These are phyloP conservation scores for Drechslerella coelobrocha DNA, from an alignment of 2,329 filamentous ascomycete genomes.

Conservation along the genomic window DNA sequence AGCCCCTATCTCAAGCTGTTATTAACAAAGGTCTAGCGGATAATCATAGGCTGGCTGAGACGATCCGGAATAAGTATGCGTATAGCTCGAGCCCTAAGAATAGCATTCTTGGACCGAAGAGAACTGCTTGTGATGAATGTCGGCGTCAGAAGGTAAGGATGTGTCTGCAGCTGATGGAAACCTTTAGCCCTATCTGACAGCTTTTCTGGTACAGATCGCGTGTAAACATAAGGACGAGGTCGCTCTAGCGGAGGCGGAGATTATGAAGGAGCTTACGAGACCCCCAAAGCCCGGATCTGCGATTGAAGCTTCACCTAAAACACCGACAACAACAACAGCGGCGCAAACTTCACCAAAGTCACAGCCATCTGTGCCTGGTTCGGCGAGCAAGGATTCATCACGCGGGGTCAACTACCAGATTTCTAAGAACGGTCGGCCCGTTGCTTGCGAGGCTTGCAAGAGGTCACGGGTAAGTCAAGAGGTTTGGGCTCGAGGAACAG, in stretches of 20 bases:
- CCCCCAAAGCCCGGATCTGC: conserved; percentile 7
- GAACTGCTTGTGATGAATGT: conserved; percentile 51
- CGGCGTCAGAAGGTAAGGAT: conserved; percentile 45
- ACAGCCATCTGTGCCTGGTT: conserved; percentile 13
- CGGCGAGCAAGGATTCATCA: conserved; percentile 18
- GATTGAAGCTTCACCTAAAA: conserved; percentile 32
- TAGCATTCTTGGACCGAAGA: conserved; percentile 47
- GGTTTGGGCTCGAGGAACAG: neutral
- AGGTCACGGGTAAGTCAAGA: conserved; percentile 44
- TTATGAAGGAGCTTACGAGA: conserved; percentile 43
- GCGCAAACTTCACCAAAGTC: conserved; percentile 31
- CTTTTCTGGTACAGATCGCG: conserved; percentile 19
- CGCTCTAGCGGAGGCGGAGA: conserved; percentile 44
- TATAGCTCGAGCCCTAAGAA: conserved; percentile 47
- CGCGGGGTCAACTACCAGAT: conserved; percentile 47
- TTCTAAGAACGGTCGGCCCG: conserved; percentile 46
- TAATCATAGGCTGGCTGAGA: conserved; percentile 41
- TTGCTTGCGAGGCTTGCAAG: conserved; percentile 49
- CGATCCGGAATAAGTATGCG: conserved; percentile 41
- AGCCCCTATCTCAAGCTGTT: conserved; percentile 45
- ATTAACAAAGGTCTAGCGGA: conserved; percentile 43
- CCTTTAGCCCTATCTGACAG: neutral
- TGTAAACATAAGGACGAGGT: conserved; percentile 50
- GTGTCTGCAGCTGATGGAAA: neutral
- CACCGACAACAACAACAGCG: neutral